Evolutionary conservation across 169 alveolate species (phyloP), one percentile per base, ranked within the genome.

Genomic region (Theileria annulata): DNA sequence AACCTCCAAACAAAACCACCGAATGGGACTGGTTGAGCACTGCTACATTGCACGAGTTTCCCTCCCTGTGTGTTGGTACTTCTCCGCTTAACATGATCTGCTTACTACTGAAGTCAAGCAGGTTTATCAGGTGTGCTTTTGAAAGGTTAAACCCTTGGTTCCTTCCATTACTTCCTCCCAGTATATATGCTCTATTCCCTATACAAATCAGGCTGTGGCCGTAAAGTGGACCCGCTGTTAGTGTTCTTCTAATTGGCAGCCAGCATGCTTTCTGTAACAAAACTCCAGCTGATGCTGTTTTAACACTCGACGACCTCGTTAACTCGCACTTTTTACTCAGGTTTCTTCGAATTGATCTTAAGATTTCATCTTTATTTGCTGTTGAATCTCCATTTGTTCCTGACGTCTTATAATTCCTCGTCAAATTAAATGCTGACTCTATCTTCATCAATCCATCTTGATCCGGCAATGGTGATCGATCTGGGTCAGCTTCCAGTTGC

Each of bases 1-100:
- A 89, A 21, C 96, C 96, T 1, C 96, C 96, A 75, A 93, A 93
- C n/a, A 93, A 66, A 70, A 93, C 87, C 23, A 93, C 87, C 17
- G 90, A 82, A 19, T 91, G 92, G 35, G 92, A 85, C 67, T 77
- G 88, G 48, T 85, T 85, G 42, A 92, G 47, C 8, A 92, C 87
- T 48, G 93, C 88, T 13, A 92, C 89, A 79, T 92, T 91, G n/a
- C 94, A 84, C 49, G 94, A 86, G 79, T 93, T 93, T 8, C 95
- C 95, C 66, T 93, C 96, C 56, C 96, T 69, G 66, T 88, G 92
- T 23, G 92, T 77, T 9, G 96, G 96, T 25, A 79, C 74, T 21
- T 89, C 95, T 3, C 96, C 96, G 23, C 93, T 78, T 60, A 93
- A 77, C 37, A 88, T 90, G 47, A 91, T 81, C 75, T 78, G 88